A percentile compares a stretch with the other conserved stretches of the same genome.
These are phyloP conservation scores for Wilcoxina mikolae DNA, from an alignment of 495 filamentous ascomycete genomes.

Conservation along the genomic window DNA sequence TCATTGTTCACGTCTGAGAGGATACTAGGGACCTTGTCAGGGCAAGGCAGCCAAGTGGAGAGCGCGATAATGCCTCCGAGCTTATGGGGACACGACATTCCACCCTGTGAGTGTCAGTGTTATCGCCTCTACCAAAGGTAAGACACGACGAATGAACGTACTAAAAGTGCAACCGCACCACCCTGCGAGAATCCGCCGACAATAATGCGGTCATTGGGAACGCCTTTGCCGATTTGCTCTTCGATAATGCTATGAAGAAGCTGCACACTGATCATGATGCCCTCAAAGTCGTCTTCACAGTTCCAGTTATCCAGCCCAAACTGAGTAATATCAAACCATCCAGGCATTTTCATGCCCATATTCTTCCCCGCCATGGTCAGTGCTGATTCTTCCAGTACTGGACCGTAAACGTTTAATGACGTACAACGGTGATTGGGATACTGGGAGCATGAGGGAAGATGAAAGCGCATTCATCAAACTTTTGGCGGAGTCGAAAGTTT, in stretches of 20 bases:
- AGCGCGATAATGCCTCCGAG: conserved; percentile 79
- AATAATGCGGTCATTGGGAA: conserved; percentile 68
- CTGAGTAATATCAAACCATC: conserved; percentile 78
- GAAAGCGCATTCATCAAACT: conserved; percentile 81
- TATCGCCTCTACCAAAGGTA: conserved; percentile 32
- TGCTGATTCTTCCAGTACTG: background rate
- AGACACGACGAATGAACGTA: conserved; percentile 36
- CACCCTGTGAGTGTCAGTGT: conserved; percentile 38
- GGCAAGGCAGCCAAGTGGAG: conserved; percentile 64
- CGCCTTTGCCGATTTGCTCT: conserved; percentile 66
- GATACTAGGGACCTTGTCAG: conserved; percentile 31
- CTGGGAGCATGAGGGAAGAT: conserved; percentile 84
- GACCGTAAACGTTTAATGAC: conserved; percentile 17
- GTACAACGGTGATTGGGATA: conserved; percentile 77
- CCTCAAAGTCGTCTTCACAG: conserved; percentile 55
- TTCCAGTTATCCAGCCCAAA: conserved; percentile 4
- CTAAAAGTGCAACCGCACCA: conserved; percentile 40
- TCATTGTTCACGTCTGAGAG: conserved; percentile 33
- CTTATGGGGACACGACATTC: conserved; percentile 56
- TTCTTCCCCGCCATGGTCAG: conserved; percentile 47
- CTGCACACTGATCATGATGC: conserved; percentile 55
- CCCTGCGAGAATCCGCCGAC: conserved; percentile 54
- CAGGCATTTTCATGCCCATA: conserved; percentile 68
- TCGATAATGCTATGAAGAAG: conserved; percentile 72
- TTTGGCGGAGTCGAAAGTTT: conserved; percentile 70